Evolutionary conservation across 192 early-diverging fungal species (phyloP).

Genomic region (Coemansia sp.): DNA sequence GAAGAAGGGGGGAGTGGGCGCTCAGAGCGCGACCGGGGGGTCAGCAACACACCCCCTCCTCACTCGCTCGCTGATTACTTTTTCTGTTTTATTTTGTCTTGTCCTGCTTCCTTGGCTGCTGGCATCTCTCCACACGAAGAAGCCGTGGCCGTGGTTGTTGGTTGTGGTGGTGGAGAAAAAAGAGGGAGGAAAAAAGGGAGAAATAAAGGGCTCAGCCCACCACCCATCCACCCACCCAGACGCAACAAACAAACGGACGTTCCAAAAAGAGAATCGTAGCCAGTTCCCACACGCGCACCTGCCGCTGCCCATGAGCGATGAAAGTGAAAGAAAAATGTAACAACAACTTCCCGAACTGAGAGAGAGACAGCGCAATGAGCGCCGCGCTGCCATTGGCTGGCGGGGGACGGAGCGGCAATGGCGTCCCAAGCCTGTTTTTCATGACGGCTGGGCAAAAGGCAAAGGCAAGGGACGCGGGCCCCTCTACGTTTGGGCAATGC

Average conservation of each 20-base stretch:
- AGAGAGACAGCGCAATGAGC: neutral
- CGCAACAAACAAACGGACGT: neutral
- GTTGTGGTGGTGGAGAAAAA: neutral
- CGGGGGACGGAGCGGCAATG: neutral
- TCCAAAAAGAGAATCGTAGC: constrained; percentile 4
- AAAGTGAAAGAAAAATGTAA: neutral
- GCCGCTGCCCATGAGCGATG: neutral
- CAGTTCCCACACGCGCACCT: constrained; percentile 3
- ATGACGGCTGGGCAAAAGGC: neutral
- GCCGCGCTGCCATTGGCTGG: constrained; percentile 2
- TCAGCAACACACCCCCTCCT: constrained; percentile 6
- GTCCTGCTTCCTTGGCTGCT: neutral
- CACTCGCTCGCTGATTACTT: neutral
- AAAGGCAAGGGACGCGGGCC: neutral
- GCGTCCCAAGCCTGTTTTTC: constrained; percentile 3
- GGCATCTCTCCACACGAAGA: constrained; percentile 1
- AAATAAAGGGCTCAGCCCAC: constrained; percentile 9
- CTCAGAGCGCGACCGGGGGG: neutral
- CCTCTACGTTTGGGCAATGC: too few species aligned
- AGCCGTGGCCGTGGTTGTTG: too few species aligned
- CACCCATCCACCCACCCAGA: neutral
- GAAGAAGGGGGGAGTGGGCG: neutral
- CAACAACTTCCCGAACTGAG: constrained; percentile 1
- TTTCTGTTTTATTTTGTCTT: neutral
- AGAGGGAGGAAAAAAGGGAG: neutral